Base-by-base conservation (phyloP, 257 asterid species). In the Phtheirospermum japonicum region DNA sequence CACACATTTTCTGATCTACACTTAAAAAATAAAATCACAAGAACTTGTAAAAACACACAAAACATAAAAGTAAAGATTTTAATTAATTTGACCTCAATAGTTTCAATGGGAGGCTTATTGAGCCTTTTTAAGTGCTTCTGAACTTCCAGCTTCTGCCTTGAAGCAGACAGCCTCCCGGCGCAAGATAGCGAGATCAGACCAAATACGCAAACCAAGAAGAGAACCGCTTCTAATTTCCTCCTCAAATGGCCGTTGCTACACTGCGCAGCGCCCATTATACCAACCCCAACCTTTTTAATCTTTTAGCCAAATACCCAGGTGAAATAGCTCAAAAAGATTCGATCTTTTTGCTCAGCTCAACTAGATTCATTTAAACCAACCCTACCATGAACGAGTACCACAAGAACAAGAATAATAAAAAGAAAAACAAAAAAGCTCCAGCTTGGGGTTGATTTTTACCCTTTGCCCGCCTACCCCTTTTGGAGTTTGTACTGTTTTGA, bases 101-200 rank as follows among this genome's bases (percentile, higher is more conserved):
- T 79, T 61, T 88, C 85, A 57, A 63, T 6, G 37, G 94, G 73
- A 61, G 86, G 80, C 68, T 88, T 88, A 70, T 88, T 88, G 61
- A 88, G 84, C 66, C 91, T 68, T 33, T 85, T 83, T 76, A 88
- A 75, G 72, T 88, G 96, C 76, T 78, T 85, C 74, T 78, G 69
- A 59, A 85, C 83, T 63, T 85, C 77, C 37, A 82, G 86, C 76
- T 81, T 82, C 76, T 85, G 86, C 36, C 84, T 76, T 4, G 86
- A 59, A 28, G 76, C 64, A 67, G 85, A 59, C 9, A 77, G 48
- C 64, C 90, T 72, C 67, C 64, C 80, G 67, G 85, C 94, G 75
- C 73, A 66, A 42, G 85, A 71, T 14, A 74, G 68, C 40, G 81
- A 75, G 60, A 71, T 4, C 53, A 82, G 31, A 53, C 80, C 66